Conservation (phyloP, 1,284 basidiomycete species). For the Peniophora sp. region DNA sequence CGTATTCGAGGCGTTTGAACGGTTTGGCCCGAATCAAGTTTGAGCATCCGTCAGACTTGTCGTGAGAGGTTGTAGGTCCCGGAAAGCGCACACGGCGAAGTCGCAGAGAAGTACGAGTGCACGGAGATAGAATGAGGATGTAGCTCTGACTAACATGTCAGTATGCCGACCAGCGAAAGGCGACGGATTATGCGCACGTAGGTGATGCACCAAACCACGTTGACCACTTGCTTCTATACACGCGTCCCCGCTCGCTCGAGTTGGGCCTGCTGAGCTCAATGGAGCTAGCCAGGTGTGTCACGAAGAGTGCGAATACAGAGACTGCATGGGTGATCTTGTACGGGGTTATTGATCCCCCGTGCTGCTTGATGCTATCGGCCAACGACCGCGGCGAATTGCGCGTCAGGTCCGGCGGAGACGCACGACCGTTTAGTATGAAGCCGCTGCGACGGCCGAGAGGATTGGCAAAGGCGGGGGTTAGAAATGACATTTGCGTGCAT, state of each 20-base stretch:
- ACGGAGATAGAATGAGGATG: constrained; percentile 10
- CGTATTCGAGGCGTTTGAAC: no score
- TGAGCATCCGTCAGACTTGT: no score
- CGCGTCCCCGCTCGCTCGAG: not conserved
- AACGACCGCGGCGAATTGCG: not conserved
- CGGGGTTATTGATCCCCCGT: constrained; percentile 20
- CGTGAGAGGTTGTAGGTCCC: constrained; percentile 61
- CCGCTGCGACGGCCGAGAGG: constrained; percentile 9
- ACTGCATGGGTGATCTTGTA: constrained; percentile 19
- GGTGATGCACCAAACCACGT: constrained; percentile 15
- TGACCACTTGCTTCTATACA: constrained; percentile 3
- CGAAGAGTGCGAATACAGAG: constrained; percentile 17
- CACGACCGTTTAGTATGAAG: constrained; percentile 9
- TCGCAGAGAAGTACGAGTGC: constrained; percentile 22
- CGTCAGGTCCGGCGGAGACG: constrained; percentile 3
- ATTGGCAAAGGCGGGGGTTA: constrained; percentile 12
- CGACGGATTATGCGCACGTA: constrained; percentile 13
- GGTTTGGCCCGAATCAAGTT: no score
- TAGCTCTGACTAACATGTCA: constrained; percentile 4
- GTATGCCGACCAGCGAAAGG: not conserved
- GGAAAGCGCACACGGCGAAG: constrained; percentile 42
- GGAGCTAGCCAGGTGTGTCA: constrained; percentile 15
- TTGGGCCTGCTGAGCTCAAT: constrained; percentile 3
- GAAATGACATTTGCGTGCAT: no score
- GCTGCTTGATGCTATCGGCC: constrained; percentile 11